phyloP scores from a whole-genome alignment of 208 protist species.

The Herpetomonas samuelpessoai region DNA sequence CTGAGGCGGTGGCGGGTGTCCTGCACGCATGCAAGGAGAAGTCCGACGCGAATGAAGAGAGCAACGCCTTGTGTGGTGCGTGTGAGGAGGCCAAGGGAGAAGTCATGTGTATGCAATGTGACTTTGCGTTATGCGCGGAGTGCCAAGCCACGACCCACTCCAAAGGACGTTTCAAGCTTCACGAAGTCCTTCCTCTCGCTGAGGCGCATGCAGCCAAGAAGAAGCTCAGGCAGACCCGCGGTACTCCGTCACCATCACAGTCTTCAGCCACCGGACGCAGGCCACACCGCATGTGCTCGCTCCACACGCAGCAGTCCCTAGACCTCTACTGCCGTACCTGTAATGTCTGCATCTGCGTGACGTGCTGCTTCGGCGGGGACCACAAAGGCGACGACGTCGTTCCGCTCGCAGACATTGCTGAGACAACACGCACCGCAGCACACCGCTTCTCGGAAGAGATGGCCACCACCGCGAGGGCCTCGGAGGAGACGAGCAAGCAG shows the following conservation, averaged over 20 bases:
- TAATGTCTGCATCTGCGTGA: slow-evolving; percentile 46
- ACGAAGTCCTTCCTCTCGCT: slow-evolving; percentile 43
- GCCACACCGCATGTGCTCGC: slow-evolving; percentile 22
- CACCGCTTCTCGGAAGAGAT: slow-evolving; percentile 18
- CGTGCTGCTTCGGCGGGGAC: slow-evolving; percentile 61
- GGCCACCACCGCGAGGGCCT: slow-evolving; percentile 2
- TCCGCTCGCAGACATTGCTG: slow-evolving; percentile 35
- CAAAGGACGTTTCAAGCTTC: slow-evolving; percentile 52
- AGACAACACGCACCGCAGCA: slow-evolving; percentile 6
- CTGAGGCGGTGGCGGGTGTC: too few species aligned
- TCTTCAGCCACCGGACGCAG: too few species aligned
- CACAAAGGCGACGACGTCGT: slow-evolving; percentile 64
- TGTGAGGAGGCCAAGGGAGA: slow-evolving; percentile 47
- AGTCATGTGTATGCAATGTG: slow-evolving; percentile 60
- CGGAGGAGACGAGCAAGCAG: not conserved
- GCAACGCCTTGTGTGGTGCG: slow-evolving; percentile 41
- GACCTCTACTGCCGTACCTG: slow-evolving; percentile 76
- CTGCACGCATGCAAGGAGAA: too few species aligned
- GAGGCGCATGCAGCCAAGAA: too few species aligned
- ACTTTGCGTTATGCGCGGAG: slow-evolving; percentile 58
- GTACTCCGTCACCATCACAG: too few species aligned
- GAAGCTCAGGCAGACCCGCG: too few species aligned
- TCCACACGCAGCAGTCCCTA: slow-evolving; percentile 45
- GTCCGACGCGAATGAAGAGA: too few species aligned
- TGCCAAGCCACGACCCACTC: slow-evolving; percentile 51